These are phyloP conservation scores for Amniculicola lignicola DNA, from an alignment of 495 filamentous ascomycete species.

Conservation along the genomic window DNA sequence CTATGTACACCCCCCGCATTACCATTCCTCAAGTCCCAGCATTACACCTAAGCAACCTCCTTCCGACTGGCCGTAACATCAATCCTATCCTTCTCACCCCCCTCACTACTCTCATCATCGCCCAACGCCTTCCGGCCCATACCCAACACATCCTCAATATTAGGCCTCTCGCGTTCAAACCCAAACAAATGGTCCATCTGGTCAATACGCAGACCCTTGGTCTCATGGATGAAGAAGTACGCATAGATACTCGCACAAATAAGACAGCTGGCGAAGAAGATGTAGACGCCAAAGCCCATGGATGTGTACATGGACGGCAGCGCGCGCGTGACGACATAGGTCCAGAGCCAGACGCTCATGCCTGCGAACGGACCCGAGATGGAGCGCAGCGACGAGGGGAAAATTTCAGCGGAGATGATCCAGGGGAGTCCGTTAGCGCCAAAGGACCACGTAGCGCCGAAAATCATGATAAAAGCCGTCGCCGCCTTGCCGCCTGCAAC, in stretches of 20 bases:
- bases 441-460: slow-evolving; percentile 32
- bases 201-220: slow-evolving; percentile 41
- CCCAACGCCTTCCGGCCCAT: not conserved
- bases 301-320: slow-evolving; percentile 36
- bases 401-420: slow-evolving; percentile 37
- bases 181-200: slow-evolving; percentile 40
- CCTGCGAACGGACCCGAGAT: slow-evolving; percentile 34
- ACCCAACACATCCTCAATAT: not conserved
- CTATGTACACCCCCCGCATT: no score
- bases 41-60: slow-evolving; percentile 21
- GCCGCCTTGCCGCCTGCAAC: slow-evolving; percentile 37
- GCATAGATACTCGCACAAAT: slow-evolving; percentile 38
- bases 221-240: slow-evolving; percentile 42
- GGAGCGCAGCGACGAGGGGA: slow-evolving; percentile 31
- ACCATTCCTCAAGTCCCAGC: no score
- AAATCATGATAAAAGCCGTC: slow-evolving; percentile 46
- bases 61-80: slow-evolving; percentile 3
- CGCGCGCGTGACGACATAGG: slow-evolving; percentile 35
- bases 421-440: slow-evolving; percentile 33
- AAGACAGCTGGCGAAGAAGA: slow-evolving; percentile 40
- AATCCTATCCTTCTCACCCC: slow-evolving; percentile 3
- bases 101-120: not conserved
- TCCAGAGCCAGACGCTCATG: slow-evolving; percentile 38
- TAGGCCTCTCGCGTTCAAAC: slow-evolving; percentile 17
- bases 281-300: slow-evolving; percentile 39